A percentile compares a stretch with the other conserved stretches of the same genome.
Conservation (phyloP, 352 stramenopile genomes). For the Pythium phragmiticola region DNA sequence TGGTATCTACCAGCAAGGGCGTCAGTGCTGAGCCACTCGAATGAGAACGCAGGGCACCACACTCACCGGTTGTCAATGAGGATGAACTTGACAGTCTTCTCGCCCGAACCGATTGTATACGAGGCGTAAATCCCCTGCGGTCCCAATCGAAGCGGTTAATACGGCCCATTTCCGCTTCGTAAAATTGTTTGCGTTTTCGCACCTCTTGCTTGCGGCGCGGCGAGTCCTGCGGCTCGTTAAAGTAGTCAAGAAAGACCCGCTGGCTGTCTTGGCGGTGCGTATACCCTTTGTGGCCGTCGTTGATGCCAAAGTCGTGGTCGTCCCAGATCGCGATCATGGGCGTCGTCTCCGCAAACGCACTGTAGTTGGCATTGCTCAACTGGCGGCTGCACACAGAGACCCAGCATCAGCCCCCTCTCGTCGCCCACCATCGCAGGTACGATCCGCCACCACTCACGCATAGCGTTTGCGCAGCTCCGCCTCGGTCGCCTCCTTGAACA, state of each 20-base stretch:
- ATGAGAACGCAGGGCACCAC: constrained; percentile 1
- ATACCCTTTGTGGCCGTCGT: constrained; percentile 81
- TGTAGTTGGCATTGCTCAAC: constrained; percentile 65
- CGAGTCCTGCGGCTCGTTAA: constrained; percentile 72
- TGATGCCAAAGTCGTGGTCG: constrained; percentile 92
- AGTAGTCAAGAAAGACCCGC: constrained; percentile 85
- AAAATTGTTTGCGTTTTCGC: background rate
- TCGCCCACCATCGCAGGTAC: background rate
- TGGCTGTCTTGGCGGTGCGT: constrained; percentile 74
- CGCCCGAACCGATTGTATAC: constrained; percentile 66
- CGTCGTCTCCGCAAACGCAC: constrained; percentile 50
- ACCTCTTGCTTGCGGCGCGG: constrained; percentile 75
- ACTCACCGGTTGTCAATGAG: constrained; percentile 73
- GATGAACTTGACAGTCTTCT: constrained; percentile 82
- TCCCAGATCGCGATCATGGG: constrained; percentile 88
- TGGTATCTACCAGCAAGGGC: constrained; percentile 54
- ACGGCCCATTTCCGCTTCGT: too few species aligned
- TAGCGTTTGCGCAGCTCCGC: constrained; percentile 61
- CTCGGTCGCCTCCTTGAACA: constrained; percentile 55
- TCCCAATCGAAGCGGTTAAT: background rate
- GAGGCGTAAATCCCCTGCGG: constrained; percentile 81
- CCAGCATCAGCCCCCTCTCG: background rate
- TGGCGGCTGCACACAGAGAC: constrained; percentile 41
- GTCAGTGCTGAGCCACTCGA: background rate
- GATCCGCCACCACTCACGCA: constrained; percentile 33